Evolutionary conservation across 2,329 filamentous ascomycete genomes (phyloP), one percentile per base, ranked within the genome.

Genomic region (Pseudogymnoascus sp.): DNA sequence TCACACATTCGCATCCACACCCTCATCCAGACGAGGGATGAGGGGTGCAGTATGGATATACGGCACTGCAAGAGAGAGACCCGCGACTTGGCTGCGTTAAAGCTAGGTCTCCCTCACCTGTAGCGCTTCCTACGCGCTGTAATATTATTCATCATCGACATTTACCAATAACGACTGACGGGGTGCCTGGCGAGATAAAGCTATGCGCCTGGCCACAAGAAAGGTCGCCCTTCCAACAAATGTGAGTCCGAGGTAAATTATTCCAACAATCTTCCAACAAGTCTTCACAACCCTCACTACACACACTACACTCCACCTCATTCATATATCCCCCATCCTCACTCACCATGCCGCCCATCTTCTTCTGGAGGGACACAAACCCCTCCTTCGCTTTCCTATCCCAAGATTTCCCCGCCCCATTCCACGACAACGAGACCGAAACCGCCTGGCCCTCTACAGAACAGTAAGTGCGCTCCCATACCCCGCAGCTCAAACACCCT

Each of bases 361-460:
- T 76, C 71, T 82, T 82, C 69, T 83, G 78, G 78, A 74, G 76
- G 26, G 78, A 80, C 53, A 76, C 76, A 13, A 78, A 83, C 64
- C 67, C 74, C 0, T 70, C 74, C 2, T 75, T 80, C 33, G 84
- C 83, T 42, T 86, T 79, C 73, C 77, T 88, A n/a, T 84, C 81
- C 0, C 85, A 89, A 74, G 88, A 85, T 85, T 85, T 83, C 69
- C 69, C 74, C 61, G 78, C 75, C 17, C 73, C 78, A 1, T 88
- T 86, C 68, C 74, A 78, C 62, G 64, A 71, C 2, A 72, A 74
- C 60, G 65, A 61, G 13, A 68, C 71, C 3, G 67, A 68, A 5
- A 74, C 74, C 38, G 72, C 76, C 11, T 84, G 80, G 69, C 71
- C 73, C n/a, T 82, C 80, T 2, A 79, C 81, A 0, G 82, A 84